A percentile compares a stretch with the other conserved stretches of the same genome.
Conservation (phyloP, 1,284 basidiomycete genomes). For the Fomitopsis betulina region DNA sequence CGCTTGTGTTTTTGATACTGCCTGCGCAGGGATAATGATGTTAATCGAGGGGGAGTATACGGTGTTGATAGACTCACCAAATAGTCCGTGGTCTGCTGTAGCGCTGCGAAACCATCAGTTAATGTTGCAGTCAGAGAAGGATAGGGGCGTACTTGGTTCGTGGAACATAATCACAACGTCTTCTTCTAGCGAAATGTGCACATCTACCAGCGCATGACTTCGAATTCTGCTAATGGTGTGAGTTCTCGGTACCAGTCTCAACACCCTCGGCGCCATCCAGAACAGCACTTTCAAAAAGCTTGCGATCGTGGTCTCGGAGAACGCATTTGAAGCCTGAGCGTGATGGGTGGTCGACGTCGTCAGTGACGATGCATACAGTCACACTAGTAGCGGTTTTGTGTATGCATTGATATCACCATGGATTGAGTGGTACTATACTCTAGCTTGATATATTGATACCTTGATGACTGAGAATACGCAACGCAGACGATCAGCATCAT, state of each 20-base stretch:
- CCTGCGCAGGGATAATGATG: no score
- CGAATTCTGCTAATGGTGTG: conserved; percentile 38
- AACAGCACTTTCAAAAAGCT: conserved; percentile 92
- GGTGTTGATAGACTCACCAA: conserved; percentile 35
- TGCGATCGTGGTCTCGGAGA: conserved; percentile 89
- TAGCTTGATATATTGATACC: no score
- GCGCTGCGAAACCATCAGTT: conserved; percentile 35
- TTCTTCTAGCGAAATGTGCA: conserved; percentile 91
- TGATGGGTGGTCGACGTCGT: no score
- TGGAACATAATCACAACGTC: conserved; percentile 95
- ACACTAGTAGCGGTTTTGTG: no score
- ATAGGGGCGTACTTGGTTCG: conserved; percentile 68
- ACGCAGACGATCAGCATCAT: no score
- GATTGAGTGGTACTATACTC: no score
- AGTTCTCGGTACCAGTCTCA: conserved; percentile 63
- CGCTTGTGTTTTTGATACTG: conserved; percentile 63
- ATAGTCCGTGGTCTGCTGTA: conserved; percentile 66
- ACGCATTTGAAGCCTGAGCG: conserved; percentile 86
- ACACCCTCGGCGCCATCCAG: conserved; percentile 92
- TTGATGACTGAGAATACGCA: no score
- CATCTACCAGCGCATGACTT: conserved; percentile 60
- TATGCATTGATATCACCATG: no score
- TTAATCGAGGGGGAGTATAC: not conserved
- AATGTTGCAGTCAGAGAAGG: conserved; percentile 8
- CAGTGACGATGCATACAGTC: no score